Evolutionary conservation across 129 eudicot species (phyloP).

Genomic region (Silybum marianum): DNA sequence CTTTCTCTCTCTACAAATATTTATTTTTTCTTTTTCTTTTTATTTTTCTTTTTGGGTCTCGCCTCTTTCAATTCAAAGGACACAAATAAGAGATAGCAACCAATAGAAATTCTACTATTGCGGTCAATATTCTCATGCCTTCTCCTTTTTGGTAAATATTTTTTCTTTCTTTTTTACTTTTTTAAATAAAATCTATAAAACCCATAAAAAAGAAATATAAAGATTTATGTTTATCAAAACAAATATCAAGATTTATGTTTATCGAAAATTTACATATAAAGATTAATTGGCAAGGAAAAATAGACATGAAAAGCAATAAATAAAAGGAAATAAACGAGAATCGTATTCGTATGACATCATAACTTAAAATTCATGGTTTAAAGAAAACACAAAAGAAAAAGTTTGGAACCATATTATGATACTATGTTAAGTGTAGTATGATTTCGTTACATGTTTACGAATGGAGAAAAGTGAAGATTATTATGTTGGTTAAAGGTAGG

Average conservation of each 20-base stretch:
- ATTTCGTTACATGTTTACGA: too few relatives aligned
- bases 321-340: not conserved
- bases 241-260: too few relatives aligned
- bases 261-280: too few relatives aligned
- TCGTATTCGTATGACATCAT: not conserved
- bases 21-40: not conserved
- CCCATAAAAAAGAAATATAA: not conserved
- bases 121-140: slow-evolving; percentile 12
- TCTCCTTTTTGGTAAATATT: not conserved
- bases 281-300: not conserved
- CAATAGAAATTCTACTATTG: slow-evolving; percentile 28
- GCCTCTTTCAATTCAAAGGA: slow-evolving; percentile 29
- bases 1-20: slow-evolving; percentile 21
- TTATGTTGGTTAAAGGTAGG: not conserved
- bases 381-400: not conserved
- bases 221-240: too few relatives aligned
- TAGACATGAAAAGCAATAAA: not conserved
- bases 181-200: too few relatives aligned
- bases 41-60: not conserved
- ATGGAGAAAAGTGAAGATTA: not conserved
- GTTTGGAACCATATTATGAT: not conserved
- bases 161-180: not conserved
- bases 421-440: too few relatives aligned
- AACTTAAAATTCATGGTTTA: not conserved
- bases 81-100: slow-evolving; percentile 27